These are phyloP conservation scores for Aspergillus neotritici DNA, from an alignment of 2,329 filamentous ascomycete genomes.

Conservation along the genomic window DNA sequence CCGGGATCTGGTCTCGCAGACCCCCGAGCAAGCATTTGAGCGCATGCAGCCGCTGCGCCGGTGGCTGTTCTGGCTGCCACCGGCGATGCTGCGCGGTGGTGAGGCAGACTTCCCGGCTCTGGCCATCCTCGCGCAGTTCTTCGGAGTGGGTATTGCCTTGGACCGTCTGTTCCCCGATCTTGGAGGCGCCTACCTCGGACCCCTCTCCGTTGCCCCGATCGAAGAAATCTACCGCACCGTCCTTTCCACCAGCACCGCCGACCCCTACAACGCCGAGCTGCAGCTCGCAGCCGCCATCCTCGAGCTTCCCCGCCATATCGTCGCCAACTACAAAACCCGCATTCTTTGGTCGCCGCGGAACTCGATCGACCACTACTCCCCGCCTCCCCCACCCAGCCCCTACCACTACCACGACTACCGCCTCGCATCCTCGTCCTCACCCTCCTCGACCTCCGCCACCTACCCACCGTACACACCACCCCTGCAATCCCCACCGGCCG, in stretches of 20 bases:
- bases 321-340: conserved; percentile 61
- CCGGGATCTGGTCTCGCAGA: conserved; percentile 63
- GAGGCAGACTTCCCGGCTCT: conserved; percentile 71
- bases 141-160: conserved; percentile 78
- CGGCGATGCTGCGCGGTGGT: conserved; percentile 72
- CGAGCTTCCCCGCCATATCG: conserved; percentile 66
- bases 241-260: conserved; percentile 59
- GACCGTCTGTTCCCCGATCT: conserved; percentile 90
- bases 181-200: conserved; percentile 80
- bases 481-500: conserved; percentile 36
- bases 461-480: conserved; percentile 39
- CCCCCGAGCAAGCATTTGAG: conserved; percentile 80
- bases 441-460: conserved; percentile 33
- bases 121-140: conserved; percentile 83
- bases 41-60: conserved; percentile 80
- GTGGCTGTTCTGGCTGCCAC: conserved; percentile 94
- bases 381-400: conserved; percentile 29
- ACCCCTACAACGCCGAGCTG: conserved; percentile 52
- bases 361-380: conserved; percentile 35
- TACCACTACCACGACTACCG: conserved; percentile 30
- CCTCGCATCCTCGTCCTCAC: conserved; percentile 32
- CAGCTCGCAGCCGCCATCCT: conserved; percentile 62
- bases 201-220: conserved; percentile 70
- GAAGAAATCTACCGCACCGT: conserved; percentile 80
- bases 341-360: conserved; percentile 56